Evolutionary conservation across 1,284 basidiomycete species (phyloP), one percentile per base, ranked within the genome.

Genomic region (Malassezia nana): DNA sequence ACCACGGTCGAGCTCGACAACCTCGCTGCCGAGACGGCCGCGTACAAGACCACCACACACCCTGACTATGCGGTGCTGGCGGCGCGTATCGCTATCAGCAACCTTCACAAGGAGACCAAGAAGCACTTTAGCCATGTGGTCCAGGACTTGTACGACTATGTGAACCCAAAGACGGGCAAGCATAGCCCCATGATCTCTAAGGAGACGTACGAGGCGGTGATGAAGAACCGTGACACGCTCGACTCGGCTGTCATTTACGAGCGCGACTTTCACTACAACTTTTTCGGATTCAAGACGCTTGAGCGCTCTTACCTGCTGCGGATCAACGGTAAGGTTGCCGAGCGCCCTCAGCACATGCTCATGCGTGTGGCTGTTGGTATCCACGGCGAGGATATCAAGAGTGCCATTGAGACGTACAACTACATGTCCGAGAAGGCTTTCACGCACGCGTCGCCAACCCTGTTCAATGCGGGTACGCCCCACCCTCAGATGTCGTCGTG

Each of bases 281-380:
- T 77, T 78, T 99, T 99, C 70, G 92, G 92, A 24, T 98, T 98
- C 83, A 99, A 98, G 78, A 99, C 94, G 1, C 84, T 99, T 29
- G 94, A 99, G 78, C 86, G 94, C 32, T 96, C 92, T 4, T 99
- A 98, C 77, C 82, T 98, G 7, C 84, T 99, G 45, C 84, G 89
- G 57, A 85, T 96, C 77, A 83, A 95, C 74, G 89, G 89, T 53
- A 88, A 88, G 67, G 87, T 94, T 44, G 92, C 90, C 44, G 94
- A 99, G 77, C 84, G 94, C 47, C 94, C 94, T 29, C 92, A 98
- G 74, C 94, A 98, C 77, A 89, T 98, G 84, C 85, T 98, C 72
- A 98, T 99, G 94, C 90, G 92, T 77, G 94, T 98, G 50, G 87
- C 92, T 43, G 88, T 98, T 46, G 94, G 92, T 55, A 94, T 99